Base-by-base conservation (phyloP, 2,329 filamentous ascomycete species). In the Phyllosticta ampelicida region DNA sequence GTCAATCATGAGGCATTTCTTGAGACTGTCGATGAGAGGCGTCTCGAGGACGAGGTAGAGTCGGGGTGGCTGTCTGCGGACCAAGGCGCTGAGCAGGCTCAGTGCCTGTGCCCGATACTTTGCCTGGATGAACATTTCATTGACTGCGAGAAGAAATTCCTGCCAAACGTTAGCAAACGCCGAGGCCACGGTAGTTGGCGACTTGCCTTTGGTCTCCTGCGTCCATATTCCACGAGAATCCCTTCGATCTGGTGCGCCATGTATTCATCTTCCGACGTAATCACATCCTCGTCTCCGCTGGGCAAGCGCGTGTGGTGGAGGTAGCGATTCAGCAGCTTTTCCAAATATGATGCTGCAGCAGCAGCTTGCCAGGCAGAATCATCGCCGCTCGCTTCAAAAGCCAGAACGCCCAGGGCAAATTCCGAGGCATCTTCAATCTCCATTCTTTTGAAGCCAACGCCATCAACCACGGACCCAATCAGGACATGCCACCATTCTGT, bases 21-120 rank as follows among this genome's bases (percentile, higher is more conserved):
- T 74, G 19, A 94, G 75, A 67, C 86, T 83, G 60, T 81, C 79
- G 63, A 94, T 86, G 1, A 94, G 75, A 0, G 84, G 80, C 1
- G 87, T 91, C 63, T 90, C 80, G 5, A 87, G 73, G 36, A 90
- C 81, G 49, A 85, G 78, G 66, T 94, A 83, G 1, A 94, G 77
- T 71, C 91, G 89, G 4, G 89, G 88, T n/a, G 88, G 86, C 63
- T 90, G 86, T 60, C 83, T 81, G 62, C 86, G 82, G 44, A 94
- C 80, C 63, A 90, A 91, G 51, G 86, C 82, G 66, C 83, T 85
- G 16, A 94, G 75, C 10, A 94, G 77, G 18, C 80, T 80, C 28
- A 91, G 71, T 9, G 83, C 79, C 61, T 82, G 80, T 57, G 84
- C 78, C 19, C 89, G 83, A 60, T 83, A 80, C 19, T 82, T 78